Evolutionary conservation across 768 basidiomycete species (phyloP).

Genomic region (Leccinum subtestaceum): DNA sequence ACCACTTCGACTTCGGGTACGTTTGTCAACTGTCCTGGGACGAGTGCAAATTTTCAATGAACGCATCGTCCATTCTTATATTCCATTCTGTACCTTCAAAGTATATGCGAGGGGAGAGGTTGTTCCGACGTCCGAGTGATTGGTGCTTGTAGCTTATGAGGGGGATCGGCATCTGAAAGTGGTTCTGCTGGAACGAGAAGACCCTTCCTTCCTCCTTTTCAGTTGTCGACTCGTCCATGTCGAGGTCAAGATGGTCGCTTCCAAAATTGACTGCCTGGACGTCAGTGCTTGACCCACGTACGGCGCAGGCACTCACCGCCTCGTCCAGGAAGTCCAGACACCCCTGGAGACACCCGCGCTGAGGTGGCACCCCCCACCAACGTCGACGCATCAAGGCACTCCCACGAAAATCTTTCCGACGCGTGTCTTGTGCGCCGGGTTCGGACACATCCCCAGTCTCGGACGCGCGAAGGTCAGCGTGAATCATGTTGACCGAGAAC

Average conservation of each 20-base stretch:
- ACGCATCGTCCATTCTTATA: not conserved
- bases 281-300: not conserved
- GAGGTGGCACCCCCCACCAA: constrained; percentile 38
- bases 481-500: constrained; percentile 9
- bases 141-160: not conserved
- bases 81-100: not conserved
- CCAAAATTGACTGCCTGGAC: constrained; percentile 25
- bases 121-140: not conserved
- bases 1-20: too few relatives aligned
- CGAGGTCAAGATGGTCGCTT: constrained; percentile 3
- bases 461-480: not conserved
- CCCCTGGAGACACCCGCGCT: constrained; percentile 60
- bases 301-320: not conserved
- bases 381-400: constrained; percentile 45
- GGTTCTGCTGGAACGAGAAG: not conserved
- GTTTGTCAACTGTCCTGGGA: too few relatives aligned
- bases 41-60: too few relatives aligned
- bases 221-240: constrained; percentile 29
- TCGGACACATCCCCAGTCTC: constrained; percentile 45
- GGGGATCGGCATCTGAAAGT: too few relatives aligned
- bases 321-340: constrained; percentile 60
- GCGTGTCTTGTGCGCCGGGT: constrained; percentile 38
- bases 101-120: not conserved
- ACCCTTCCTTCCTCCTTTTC: too few relatives aligned
- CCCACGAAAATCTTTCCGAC: constrained; percentile 68